Percentiles rank a stretch among this genome's conserved stretches.
Evolutionary conservation across 148 eudicot species (phyloP).

Genomic region (Diospyros lotus): DNA sequence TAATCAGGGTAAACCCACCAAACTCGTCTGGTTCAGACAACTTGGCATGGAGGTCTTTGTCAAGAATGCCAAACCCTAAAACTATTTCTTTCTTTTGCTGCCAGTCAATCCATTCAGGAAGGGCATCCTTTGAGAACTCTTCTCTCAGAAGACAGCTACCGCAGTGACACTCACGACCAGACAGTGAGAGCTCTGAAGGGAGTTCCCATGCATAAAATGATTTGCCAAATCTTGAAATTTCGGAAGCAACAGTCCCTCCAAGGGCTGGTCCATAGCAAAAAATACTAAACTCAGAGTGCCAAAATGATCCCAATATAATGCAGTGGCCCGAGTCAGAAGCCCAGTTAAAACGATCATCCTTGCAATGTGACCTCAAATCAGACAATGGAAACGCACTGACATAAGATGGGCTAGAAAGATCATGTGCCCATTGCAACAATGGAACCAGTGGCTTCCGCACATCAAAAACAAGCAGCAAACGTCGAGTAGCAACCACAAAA

Average conservation of each 20-base stretch:
- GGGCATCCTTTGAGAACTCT: conserved; percentile 50
- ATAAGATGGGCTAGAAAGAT: conserved; percentile 45
- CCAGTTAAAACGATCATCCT: conserved; percentile 31
- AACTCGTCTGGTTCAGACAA: conserved; percentile 31
- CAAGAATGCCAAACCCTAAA: conserved; percentile 69
- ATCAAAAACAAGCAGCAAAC: conserved; percentile 63
- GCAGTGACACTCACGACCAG: conserved; percentile 53
- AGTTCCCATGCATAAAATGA: conserved; percentile 71
- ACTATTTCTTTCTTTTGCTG: conserved; percentile 64
- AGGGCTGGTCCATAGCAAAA: conserved; percentile 61
- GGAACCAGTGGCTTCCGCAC: conserved; percentile 58
- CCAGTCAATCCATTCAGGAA: conserved; percentile 80
- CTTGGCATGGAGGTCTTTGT: conserved; percentile 35
- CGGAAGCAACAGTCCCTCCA: conserved; percentile 20
- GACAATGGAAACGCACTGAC: conserved; percentile 46
- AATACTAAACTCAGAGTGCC: conserved; percentile 58
- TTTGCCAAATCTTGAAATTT: conserved; percentile 31
- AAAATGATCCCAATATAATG: conserved; percentile 76
- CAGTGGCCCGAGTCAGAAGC: conserved; percentile 53
- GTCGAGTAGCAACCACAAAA: conserved; percentile 51
- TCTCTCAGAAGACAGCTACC: conserved; percentile 62
- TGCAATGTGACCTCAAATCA: conserved; percentile 43
- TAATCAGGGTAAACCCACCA: conserved; percentile 64
- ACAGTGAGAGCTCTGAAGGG: conserved; percentile 56
- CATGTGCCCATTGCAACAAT: conserved; percentile 67